Evolutionary conservation across 768 basidiomycete genomes (phyloP).

Genomic region (Hygrocybe coccinea): DNA sequence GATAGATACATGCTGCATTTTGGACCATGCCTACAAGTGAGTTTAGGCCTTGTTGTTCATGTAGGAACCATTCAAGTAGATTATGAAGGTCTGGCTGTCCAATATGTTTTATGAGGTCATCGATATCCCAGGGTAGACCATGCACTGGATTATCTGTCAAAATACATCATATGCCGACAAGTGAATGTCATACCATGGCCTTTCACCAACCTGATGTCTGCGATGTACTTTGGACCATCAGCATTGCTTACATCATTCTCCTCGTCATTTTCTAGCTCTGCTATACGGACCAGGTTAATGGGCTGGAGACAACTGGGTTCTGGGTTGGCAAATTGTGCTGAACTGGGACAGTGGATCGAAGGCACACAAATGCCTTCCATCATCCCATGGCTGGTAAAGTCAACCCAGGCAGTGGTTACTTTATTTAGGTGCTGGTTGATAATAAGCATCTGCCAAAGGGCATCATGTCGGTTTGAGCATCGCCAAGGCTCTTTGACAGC

Average conservation of each 20-base stretch:
- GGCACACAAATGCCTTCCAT: not conserved
- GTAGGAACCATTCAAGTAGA: constrained; percentile 23
- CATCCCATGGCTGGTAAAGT: constrained; percentile 17
- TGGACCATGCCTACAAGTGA: not conserved
- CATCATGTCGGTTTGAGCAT: constrained; percentile 18
- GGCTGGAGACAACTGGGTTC: not conserved
- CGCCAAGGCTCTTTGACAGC: constrained; percentile 22
- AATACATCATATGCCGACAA: not conserved
- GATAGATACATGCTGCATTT: constrained; percentile 12
- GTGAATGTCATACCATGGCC: not conserved
- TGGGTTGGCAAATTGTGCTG: not conserved
- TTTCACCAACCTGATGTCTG: not conserved
- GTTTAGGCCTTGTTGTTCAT: constrained; percentile 8
- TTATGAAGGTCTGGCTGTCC: constrained; percentile 15
- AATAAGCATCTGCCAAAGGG: constrained; percentile 19
- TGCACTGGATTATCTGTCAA: not conserved
- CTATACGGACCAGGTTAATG: not conserved
- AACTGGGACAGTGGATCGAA: not conserved
- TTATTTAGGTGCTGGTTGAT: constrained; percentile 23
- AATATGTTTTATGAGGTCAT: not conserved
- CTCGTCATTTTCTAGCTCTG: no score
- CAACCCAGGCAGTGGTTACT: constrained; percentile 12
- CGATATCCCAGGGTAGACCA: not conserved
- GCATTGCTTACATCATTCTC: not conserved
- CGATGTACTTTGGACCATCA: not conserved